Conservation (phyloP, 371 early-diverging fungal genomes). For the Haplosporangium sp. region DNA sequence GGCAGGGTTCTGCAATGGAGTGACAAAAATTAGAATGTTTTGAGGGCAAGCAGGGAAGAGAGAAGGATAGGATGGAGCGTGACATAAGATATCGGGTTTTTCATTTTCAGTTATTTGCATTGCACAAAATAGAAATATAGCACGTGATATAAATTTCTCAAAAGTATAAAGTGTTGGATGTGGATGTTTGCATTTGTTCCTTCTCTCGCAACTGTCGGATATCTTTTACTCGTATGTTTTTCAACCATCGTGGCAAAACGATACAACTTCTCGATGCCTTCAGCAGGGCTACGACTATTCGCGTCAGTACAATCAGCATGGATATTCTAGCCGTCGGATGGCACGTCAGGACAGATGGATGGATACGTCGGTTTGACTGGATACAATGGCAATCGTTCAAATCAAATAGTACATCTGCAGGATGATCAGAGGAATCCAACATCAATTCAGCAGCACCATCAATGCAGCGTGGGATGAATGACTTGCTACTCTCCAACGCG, state of each 20-base stretch:
- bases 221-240: background rate
- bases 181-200: background rate
- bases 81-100: too few relatives aligned
- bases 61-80: too few relatives aligned
- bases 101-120: too few relatives aligned
- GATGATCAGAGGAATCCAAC: too few relatives aligned
- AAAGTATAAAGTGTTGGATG: too few relatives aligned
- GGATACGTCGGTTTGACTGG: background rate
- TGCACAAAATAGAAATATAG: too few relatives aligned
- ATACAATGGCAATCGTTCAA: too few relatives aligned
- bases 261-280: background rate
- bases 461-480: background rate
- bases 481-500: background rate
- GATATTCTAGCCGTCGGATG: background rate
- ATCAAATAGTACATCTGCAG: too few relatives aligned
- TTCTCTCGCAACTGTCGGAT: constrained; percentile 3
- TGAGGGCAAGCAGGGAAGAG: too few relatives aligned
- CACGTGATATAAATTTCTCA: too few relatives aligned
- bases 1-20: too few relatives aligned
- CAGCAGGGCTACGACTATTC: background rate
- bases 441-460: background rate
- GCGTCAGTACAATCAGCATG: background rate
- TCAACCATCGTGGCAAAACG: background rate
- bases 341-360: background rate
- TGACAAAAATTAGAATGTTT: too few relatives aligned